phyloP scores from a whole-genome alignment of 495 filamentous ascomycete genomes.

The Terfezia claveryi region DNA sequence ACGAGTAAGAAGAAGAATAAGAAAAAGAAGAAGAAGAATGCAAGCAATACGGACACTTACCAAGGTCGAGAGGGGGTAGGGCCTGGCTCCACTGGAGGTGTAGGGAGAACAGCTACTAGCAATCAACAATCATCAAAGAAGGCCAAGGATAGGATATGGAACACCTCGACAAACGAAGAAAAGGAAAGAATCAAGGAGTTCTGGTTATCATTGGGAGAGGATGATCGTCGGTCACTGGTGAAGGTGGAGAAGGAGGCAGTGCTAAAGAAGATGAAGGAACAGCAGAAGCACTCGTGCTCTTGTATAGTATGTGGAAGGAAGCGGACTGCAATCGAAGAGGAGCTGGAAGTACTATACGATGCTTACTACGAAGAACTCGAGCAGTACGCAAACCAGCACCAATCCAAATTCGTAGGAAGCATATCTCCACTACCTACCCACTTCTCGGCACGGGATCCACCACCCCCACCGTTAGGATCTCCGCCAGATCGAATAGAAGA shows the following conservation, averaged over 20 bases:
- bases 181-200: constrained; percentile 94
- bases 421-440: not conserved
- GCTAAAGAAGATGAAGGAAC: constrained; percentile 97
- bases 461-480: constrained; percentile 9
- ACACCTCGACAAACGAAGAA: constrained; percentile 79
- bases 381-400: constrained; percentile 83
- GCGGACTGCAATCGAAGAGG: constrained; percentile 91
- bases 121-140: constrained; percentile 7
- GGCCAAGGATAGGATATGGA: constrained; percentile 77
- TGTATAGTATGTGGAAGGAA: constrained; percentile 95
- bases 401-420: constrained; percentile 14
- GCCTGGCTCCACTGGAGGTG: constrained; percentile 1
- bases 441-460: constrained; percentile 13
- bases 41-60: constrained; percentile 5
- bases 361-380: constrained; percentile 97
- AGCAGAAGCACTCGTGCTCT: constrained; percentile 97
- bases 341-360: constrained; percentile 95
- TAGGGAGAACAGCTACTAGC: constrained; percentile 24
- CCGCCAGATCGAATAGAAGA: constrained; percentile 34
- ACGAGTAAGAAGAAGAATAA: constrained; percentile 40
- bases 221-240: constrained; percentile 77
- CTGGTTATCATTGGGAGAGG: constrained; percentile 90
- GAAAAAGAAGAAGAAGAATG: constrained; percentile 33
- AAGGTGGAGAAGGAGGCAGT: constrained; percentile 98
- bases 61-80: constrained; percentile 9